A percentile compares a stretch with the other conserved stretches of the same genome.
Conservation (phyloP, 1,284 basidiomycete genomes). For the Takashimella koratensis region DNA sequence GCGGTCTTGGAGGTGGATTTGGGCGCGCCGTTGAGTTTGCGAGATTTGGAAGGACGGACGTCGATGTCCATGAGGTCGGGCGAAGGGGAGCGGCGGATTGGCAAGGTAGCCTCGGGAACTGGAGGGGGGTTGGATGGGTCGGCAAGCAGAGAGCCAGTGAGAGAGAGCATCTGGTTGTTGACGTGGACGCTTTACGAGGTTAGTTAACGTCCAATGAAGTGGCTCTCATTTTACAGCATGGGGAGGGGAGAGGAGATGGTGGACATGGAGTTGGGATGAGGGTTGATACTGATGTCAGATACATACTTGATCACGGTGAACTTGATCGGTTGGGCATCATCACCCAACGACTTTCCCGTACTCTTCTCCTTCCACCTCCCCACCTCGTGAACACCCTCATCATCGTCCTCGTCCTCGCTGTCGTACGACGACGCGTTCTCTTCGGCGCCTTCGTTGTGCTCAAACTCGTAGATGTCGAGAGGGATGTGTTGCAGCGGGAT, state of each 20-base stretch:
- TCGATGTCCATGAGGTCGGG: slow-evolving; percentile 16
- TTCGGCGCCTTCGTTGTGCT: slow-evolving; percentile 56
- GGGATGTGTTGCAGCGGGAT: slow-evolving; percentile 92
- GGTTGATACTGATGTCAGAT: no score
- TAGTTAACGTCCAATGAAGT: no score
- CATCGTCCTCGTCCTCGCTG: slow-evolving; percentile 36
- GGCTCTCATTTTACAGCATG: background rate
- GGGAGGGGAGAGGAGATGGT: background rate
- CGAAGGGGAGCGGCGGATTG: slow-evolving; percentile 18
- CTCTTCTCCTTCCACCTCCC: slow-evolving; percentile 79
- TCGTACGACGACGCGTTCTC: slow-evolving; percentile 24
- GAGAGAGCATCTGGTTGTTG: slow-evolving; percentile 90
- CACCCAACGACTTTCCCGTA: slow-evolving; percentile 70
- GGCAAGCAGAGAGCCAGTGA: slow-evolving; percentile 81
- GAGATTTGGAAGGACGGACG: background rate
- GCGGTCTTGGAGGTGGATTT: slow-evolving; percentile 3
- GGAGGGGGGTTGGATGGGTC: slow-evolving; percentile 76
- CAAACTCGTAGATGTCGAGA: slow-evolving; percentile 75
- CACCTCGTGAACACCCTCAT: slow-evolving; percentile 36
- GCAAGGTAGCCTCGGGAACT: slow-evolving; percentile 16
- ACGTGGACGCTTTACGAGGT: slow-evolving; percentile 66
- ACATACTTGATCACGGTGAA: slow-evolving; percentile 89
- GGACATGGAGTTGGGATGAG: background rate
- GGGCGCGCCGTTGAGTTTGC: background rate
- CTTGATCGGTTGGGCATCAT: slow-evolving; percentile 62